These are phyloP conservation scores for Sphagnum contortum DNA, from an alignment of 225 moss, liverwort and hornwort species.

Conservation along the genomic window DNA sequence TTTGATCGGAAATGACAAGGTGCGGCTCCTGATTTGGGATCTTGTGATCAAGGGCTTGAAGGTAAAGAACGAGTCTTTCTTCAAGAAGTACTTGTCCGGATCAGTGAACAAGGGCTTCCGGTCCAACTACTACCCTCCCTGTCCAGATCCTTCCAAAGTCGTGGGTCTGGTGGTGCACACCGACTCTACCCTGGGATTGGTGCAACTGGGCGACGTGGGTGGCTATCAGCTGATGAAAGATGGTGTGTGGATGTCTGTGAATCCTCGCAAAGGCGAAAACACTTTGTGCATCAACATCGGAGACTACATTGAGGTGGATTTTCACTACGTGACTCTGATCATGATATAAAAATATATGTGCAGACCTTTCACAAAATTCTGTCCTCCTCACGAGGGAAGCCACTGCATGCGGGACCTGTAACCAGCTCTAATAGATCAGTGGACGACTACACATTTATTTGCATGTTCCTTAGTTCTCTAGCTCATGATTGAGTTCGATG, in stretches of 20 bases:
- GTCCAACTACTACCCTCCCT: constrained; percentile 1
- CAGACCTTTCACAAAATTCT: too few species aligned
- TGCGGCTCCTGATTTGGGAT: background rate
- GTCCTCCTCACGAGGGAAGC: too few species aligned
- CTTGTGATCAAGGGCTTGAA: background rate
- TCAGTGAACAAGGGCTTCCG: background rate
- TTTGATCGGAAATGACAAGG: background rate
- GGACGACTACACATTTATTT: too few species aligned
- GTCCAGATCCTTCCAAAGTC: background rate
- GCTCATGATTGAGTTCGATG: too few species aligned
- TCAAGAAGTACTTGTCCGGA: background rate
- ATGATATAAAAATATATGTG: too few species aligned
- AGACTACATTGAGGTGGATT: background rate
- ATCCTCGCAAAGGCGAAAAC: background rate
- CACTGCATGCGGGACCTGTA: background rate
- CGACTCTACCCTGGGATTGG: background rate
- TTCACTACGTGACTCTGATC: background rate
- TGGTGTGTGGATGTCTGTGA: background rate
- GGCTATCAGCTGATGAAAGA: background rate
- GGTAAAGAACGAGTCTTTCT: background rate
- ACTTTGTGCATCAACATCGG: background rate
- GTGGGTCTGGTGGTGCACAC: background rate
- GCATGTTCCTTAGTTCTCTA: too few species aligned
- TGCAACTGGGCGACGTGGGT: background rate
- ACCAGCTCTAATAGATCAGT: too few species aligned